phyloP scores from a whole-genome alignment of 768 basidiomycete genomes.

The Russula foetens region DNA sequence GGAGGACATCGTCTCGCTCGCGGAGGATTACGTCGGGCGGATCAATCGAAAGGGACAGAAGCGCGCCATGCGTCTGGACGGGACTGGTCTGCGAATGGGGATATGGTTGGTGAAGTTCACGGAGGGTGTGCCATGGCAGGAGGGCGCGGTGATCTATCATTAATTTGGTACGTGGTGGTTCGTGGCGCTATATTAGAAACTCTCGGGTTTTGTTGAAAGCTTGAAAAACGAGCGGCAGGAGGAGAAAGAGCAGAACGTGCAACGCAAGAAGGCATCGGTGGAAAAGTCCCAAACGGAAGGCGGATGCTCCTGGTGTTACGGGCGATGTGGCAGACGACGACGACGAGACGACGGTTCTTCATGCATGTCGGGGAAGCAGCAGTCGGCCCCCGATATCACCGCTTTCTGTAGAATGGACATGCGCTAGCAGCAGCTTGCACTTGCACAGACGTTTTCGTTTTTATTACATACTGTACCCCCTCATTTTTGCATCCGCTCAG shows the following conservation, averaged over 20 bases:
- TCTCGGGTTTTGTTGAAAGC: no score
- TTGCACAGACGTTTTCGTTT: no score
- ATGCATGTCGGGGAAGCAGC: no score
- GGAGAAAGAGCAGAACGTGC: conserved; percentile 89
- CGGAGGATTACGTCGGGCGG: conserved; percentile 90
- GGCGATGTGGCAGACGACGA: conserved; percentile 25
- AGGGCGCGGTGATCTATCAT: conserved; percentile 91
- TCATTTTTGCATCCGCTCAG: no score
- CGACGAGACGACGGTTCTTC: conserved; percentile 23
- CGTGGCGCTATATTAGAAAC: no score
- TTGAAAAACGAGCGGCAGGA: conserved; percentile 70
- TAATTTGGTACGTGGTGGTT: conserved; percentile 64
- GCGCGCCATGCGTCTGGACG: conserved; percentile 85
- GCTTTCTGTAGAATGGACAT: no score
- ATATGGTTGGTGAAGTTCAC: conserved; percentile 86
- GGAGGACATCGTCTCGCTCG: conserved; percentile 71
- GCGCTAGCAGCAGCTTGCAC: no score
- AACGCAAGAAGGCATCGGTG: conserved; percentile 57
- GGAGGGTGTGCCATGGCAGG: conserved; percentile 89
- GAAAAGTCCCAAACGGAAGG: conserved; percentile 29
- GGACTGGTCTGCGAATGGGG: conserved; percentile 95
- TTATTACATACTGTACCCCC: no score
- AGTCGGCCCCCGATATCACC: no score
- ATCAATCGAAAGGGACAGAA: conserved; percentile 90
- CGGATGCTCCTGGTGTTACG: no score